These are phyloP conservation scores for Talaromyces adpressus DNA, from an alignment of 495 filamentous ascomycete genomes.

Conservation along the genomic window DNA sequence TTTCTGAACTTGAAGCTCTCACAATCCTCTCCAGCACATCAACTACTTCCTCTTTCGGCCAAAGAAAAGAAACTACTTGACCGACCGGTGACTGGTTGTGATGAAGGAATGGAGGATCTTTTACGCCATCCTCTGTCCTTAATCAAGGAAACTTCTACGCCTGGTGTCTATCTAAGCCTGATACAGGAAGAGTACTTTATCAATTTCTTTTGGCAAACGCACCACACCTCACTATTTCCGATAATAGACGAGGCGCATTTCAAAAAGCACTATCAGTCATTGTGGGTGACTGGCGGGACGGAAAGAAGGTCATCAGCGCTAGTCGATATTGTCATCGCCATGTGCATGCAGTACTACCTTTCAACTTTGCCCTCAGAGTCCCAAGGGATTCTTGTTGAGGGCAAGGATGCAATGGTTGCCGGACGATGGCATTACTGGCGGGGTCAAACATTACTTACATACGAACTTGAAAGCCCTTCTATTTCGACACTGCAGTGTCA, in stretches of 20 bases:
- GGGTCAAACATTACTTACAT: conserved; percentile 35
- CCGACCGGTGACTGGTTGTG: neutral
- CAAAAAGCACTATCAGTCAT: conserved; percentile 37
- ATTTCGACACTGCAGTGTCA: conserved; percentile 46
- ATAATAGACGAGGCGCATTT: conserved; percentile 44
- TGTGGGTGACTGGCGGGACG: conserved; percentile 28
- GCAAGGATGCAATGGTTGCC: conserved; percentile 34
- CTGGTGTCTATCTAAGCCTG: conserved; percentile 12
- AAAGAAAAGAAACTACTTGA: conserved; percentile 11
- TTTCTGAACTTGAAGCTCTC: conserved; percentile 26
- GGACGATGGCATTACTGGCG: conserved; percentile 40
- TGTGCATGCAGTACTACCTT: conserved; percentile 47
- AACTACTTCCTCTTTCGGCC: conserved; percentile 12
- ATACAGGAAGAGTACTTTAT: conserved; percentile 45
- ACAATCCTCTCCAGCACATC: conserved; percentile 17
- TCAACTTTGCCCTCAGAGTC: conserved; percentile 15
- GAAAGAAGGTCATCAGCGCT: conserved; percentile 41
- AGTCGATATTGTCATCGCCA: conserved; percentile 47
- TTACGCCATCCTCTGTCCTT: neutral
- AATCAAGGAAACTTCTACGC: conserved; percentile 6
- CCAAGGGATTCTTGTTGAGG: conserved; percentile 8
- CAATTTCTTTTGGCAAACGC: conserved; percentile 39
- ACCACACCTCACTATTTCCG: conserved; percentile 20
- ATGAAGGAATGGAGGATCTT: neutral
- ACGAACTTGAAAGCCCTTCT: conserved; percentile 43